phyloP scores from a whole-genome alignment of 2,329 filamentous ascomycete species.

The Colletotrichum salicis region DNA sequence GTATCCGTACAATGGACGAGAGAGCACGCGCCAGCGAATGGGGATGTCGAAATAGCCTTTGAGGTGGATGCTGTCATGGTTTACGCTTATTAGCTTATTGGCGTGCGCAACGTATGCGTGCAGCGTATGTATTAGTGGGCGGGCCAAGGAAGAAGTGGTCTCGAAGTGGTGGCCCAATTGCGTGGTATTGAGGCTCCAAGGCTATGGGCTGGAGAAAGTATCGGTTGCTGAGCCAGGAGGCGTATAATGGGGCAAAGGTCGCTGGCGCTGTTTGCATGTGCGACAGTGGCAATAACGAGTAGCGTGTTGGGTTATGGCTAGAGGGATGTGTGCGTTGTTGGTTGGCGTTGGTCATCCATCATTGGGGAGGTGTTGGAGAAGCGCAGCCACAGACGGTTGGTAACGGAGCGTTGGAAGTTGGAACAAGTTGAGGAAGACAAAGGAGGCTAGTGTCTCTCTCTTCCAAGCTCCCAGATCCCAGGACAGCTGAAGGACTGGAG shows the following conservation, averaged over 20 bases:
- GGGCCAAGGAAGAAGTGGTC: neutral
- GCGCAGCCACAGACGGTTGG: neutral
- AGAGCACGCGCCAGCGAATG: constrained; percentile 5
- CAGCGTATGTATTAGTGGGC: neutral
- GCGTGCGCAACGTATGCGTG: neutral
- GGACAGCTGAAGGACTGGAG: neutral
- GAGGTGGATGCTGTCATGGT: constrained; percentile 15
- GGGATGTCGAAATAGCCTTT: constrained; percentile 21
- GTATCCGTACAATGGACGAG: neutral
- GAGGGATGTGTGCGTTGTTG: too few relatives aligned
- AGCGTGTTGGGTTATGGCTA: neutral
- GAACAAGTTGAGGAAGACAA: neutral
- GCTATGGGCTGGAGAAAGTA: neutral
- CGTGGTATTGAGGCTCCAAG: neutral
- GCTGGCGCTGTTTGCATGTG: neutral
- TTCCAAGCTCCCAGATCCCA: neutral
- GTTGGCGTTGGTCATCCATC: neutral
- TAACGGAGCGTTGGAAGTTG: neutral
- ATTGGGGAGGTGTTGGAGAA: neutral
- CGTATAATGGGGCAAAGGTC: neutral
- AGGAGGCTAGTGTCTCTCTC: neutral
- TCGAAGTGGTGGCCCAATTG: neutral
- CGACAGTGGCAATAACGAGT: neutral
- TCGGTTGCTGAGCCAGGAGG: neutral
- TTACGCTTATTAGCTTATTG: constrained; percentile 12